Evolutionary conservation across 1,284 basidiomycete species (phyloP), one percentile per base, ranked within the genome.

Genomic region (Polyporus tsugae): DNA sequence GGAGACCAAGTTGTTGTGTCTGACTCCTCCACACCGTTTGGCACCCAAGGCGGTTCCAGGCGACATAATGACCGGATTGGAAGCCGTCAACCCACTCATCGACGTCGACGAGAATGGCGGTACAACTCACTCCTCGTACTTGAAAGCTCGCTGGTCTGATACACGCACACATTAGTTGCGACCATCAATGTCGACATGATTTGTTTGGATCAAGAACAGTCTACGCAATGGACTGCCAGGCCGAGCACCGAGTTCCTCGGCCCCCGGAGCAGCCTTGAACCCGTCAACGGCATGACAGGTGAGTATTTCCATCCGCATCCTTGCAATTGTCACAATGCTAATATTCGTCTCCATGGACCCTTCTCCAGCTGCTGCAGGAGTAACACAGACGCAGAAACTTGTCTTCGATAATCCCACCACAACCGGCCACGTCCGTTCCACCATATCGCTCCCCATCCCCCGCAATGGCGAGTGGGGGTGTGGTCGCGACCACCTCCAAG

Each of bases 401-500:
- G 29, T 2, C 29, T 29, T 29, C 29, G 29, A 13, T 6, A 5
- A 19, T 33, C 52, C 52, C 29, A 6, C 52, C 6, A 17, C 29
- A 7, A 38, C n/a, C 36, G 55, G 22, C 44, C 73, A 75, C 46
- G 55, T 22, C 2, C 61, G 67, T 13, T 38, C 53, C 1, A 63
- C 73, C 29, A 70, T 52, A 0, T 46, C 72, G 11, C 62, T 74
- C 19, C 62, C 72, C 2, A 72, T 70, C 63, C 74, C 75, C 0
- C 72, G 72, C 2, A 70, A 76, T 55, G 69, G 72, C 57, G 57
- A 33, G 29, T 59, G 55, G 46, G 2, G 2, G 29, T 29, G 29
- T 29, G 29, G 19, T 75, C 44, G 72, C 67, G 6, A 74, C 71
- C 13, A 75, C 70, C 35, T 73, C 74, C 11, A 67, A 70, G 6